Evolutionary conservation across 106 monocot genomes (phyloP).

Genomic region (Dioscorea zingiberensis): DNA sequence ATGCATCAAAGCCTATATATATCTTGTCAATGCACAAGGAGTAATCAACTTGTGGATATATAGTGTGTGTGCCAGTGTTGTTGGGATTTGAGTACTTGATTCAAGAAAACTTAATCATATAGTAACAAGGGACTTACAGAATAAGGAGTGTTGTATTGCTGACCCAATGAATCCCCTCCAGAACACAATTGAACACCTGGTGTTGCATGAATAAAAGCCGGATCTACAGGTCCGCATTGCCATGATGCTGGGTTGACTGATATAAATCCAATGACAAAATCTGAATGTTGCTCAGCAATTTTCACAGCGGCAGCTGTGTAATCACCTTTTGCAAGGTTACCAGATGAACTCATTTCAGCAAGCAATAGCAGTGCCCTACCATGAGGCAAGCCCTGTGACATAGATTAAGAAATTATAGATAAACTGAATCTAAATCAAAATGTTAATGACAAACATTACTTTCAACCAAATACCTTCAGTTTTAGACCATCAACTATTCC

Average conservation of each 20-base stretch:
- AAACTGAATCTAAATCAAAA: background rate
- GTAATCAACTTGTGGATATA: too few species aligned
- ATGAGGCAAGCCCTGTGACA: constrained; percentile 63
- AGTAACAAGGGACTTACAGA: constrained; percentile 55
- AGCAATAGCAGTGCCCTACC: constrained; percentile 78
- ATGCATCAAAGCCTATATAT: too few species aligned
- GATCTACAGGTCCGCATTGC: constrained; percentile 50
- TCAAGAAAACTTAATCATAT: too few species aligned
- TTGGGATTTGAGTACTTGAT: too few species aligned
- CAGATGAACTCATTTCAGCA: constrained; percentile 97
- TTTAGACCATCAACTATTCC: constrained; percentile 97
- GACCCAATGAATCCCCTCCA: constrained; percentile 92
- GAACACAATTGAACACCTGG: constrained; percentile 95
- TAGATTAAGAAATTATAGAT: background rate
- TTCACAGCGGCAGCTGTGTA: constrained; percentile 95
- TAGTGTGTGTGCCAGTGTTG: too few species aligned
- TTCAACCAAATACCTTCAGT: constrained; percentile 56
- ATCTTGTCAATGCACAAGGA: too few species aligned
- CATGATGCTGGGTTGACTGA: constrained; percentile 97
- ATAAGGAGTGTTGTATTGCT: constrained; percentile 93
- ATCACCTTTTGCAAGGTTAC: constrained; percentile 86
- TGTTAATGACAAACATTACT: background rate
- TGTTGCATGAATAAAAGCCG: constrained; percentile 85
- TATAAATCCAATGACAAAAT: constrained; percentile 98
- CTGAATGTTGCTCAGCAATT: constrained; percentile 92